Conservation (phyloP, 306 rosid species). For the Inga oerstediana region DNA sequence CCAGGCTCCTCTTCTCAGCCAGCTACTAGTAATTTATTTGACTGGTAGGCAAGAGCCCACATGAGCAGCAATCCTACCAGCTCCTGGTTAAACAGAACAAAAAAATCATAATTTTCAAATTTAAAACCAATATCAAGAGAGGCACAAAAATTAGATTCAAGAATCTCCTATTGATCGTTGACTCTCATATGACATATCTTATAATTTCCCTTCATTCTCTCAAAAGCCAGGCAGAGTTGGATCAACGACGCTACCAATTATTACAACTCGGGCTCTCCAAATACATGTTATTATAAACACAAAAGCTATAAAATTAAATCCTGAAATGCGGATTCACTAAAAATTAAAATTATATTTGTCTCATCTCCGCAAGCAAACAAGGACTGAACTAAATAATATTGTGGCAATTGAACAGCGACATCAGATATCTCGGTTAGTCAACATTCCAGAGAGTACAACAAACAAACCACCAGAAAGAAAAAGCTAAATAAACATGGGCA, state of each 20-base stretch:
- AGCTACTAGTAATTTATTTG: neutral
- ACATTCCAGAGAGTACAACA: neutral
- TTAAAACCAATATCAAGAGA: neutral
- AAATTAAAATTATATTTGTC: neutral
- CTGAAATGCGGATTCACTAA: neutral
- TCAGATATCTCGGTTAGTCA: neutral
- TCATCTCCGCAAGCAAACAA: constrained; percentile 3
- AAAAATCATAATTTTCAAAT: neutral
- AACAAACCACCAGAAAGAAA: neutral
- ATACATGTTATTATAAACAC: constrained; percentile 19
- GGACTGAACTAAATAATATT: constrained; percentile 10
- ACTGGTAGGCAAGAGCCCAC: neutral
- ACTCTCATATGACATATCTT: neutral
- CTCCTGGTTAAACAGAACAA: neutral
- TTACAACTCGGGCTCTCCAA: constrained; percentile 18
- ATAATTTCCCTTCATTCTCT: neutral
- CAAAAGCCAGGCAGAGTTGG: neutral
- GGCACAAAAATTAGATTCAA: constrained; percentile 5
- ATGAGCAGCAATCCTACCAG: constrained; percentile 15
- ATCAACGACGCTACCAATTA: constrained; percentile 15
- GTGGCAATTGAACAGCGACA: neutral
- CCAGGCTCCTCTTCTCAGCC: neutral
- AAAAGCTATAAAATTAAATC: neutral
- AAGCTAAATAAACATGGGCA: constrained; percentile 1
- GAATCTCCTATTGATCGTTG: constrained; percentile 22